Evolutionary conservation across 805 yeast species (phyloP), one percentile per base, ranked within the genome.

Genomic region (Myxozyma kluyveri): DNA sequence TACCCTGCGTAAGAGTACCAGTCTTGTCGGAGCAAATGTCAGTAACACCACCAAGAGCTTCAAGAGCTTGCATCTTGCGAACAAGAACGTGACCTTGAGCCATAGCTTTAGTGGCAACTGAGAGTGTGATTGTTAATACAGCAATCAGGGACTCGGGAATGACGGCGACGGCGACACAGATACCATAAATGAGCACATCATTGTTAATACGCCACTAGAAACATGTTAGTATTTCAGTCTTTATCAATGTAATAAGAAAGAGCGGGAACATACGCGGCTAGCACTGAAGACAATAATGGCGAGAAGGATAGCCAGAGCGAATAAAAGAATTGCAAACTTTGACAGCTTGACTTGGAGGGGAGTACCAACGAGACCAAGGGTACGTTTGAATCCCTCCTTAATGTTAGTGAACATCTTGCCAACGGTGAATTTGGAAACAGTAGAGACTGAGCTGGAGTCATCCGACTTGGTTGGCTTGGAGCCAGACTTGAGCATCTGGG

Each of bases 221-320:
- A 7, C 7, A 14, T 3, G 35, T 43, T 37, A 43, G 48, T n/a
- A 18, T n/a, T n/a, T n/a, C n/a, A n/a, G n/a, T n/a, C n/a, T n/a
- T n/a, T n/a, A n/a, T n/a, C n/a, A n/a, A n/a, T n/a, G n/a, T n/a
- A 43, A 14, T 29, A 42, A 40, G 6, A 10, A n/a, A 10, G 14
- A 6, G 24, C 22, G 35, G 31, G 86, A 93, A 17, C 72, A 62
- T 68, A 88, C 82, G 54, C 77, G 79, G 68, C 88, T 95, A 6
- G 95, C 81, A 1, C 84, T 93, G 93, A 88, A 84, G 3, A 86
- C 95, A 17, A 88, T 81, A 53, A 88, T 83, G 1, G 96, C 96
- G 65, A 87, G 83, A 0, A 88, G 61, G 10, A 88, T 93, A 3
- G 96, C 96, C 39, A 88, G 72, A 61, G 75, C 76, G 61, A 88